Evolutionary conservation across 345 rosid species (phyloP), one percentile per base, ranked within the genome.

Genomic region (Nasturtium officinale): DNA sequence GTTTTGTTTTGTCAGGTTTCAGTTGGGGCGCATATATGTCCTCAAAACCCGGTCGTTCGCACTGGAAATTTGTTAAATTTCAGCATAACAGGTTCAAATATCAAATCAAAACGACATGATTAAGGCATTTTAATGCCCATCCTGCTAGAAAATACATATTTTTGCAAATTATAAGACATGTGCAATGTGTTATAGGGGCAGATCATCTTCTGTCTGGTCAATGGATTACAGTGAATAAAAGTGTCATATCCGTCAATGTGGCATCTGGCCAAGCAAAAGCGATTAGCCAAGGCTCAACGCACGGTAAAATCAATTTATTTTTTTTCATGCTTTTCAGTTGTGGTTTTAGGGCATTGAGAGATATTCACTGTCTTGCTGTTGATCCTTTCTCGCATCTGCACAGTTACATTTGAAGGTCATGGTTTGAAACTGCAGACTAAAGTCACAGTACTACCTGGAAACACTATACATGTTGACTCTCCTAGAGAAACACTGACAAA

Each of bases 11-110:
- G 64, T 50, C 89, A 90, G 98, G 79, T 93, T 78, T 90, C 92
- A 62, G 97, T 90, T 74, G 98, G 98, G 68, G 89, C 93, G 10
- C 84, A 84, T 60, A 51, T 93, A 57, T 76, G 69, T 84, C 98
- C 96, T 52, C 92, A 77, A 77, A 88, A 83, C 71, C 90, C 96
- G 7, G 82, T 87, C 48, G 68, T 89, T 35, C 84, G 48, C 61
- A 67, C 75, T 51, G 98, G 98, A 71, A 82, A 72, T 67, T 38
- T 66, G 32, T 77, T 93, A 57, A 78, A 81, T 77, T 87, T 90
- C 79, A 82, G 82, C 71, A 56, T 93, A 47, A 57, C 74, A 82
- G 98, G 98, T 93, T n/a, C 47, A 23, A 54, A 4, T 25, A 3
- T 26, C 28, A 26, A 26, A 26, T 26, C 3, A 20, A 43, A 61